Conservation (phyloP, 2,329 filamentous ascomycete genomes). For the Microdochium trichocladiopsis region DNA sequence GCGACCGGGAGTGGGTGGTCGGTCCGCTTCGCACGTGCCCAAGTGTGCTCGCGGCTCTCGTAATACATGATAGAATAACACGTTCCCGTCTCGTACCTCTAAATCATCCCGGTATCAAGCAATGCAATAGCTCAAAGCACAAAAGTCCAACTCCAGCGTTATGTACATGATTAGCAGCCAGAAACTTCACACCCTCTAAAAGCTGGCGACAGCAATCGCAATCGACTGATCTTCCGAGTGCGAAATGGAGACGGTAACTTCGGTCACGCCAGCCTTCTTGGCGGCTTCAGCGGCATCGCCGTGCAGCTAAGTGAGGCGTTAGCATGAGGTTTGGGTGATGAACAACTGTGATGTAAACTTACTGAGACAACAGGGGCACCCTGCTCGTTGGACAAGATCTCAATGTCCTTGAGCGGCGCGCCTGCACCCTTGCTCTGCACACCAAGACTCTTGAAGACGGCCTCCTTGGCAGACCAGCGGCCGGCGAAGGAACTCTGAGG, state of each 20-base stretch:
- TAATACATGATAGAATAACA: not conserved
- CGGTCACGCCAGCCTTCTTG: slow-evolving; percentile 80
- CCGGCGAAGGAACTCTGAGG: slow-evolving; percentile 90
- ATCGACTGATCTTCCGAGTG: slow-evolving; percentile 93
- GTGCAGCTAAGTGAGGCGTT: slow-evolving; percentile 59
- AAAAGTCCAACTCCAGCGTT: not conserved
- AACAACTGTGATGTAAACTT: slow-evolving; percentile 33
- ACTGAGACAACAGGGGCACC: slow-evolving; percentile 82
- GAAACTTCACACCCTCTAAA: slow-evolving; percentile 37
- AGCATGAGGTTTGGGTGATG: slow-evolving; percentile 17
- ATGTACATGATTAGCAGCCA: not conserved
- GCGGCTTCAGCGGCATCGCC: slow-evolving; percentile 79
- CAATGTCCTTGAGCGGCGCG: slow-evolving; percentile 88
- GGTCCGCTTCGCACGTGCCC: not conserved
- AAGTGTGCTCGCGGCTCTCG: not conserved
- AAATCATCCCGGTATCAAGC: not conserved
- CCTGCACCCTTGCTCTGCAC: slow-evolving; percentile 83
- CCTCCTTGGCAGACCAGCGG: slow-evolving; percentile 96
- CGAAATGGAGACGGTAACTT: slow-evolving; percentile 88
- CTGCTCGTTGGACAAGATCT: slow-evolving; percentile 73
- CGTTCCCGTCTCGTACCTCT: not conserved
- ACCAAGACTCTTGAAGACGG: slow-evolving; percentile 94
- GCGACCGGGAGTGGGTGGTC: not conserved
- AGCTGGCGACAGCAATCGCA: slow-evolving; percentile 81
- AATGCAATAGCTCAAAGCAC: not conserved